Evolutionary conservation across 2,329 filamentous ascomycete species (phyloP), one percentile per base, ranked within the genome.

Genomic region (Ophiostoma sp.): DNA sequence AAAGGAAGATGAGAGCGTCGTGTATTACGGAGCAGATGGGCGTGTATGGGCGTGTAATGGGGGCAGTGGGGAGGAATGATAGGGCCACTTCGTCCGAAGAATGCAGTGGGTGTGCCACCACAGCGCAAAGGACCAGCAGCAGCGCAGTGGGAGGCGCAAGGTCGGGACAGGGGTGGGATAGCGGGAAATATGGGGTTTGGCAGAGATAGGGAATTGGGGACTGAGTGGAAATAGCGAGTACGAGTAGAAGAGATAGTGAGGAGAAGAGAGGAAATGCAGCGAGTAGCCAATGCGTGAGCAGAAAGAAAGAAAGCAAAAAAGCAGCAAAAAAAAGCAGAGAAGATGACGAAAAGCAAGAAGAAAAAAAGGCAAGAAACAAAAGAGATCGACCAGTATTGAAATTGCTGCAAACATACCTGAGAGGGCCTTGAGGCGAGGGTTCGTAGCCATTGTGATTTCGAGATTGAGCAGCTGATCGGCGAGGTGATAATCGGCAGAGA

Each of bases 351-450:
- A n/a, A n/a, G n/a, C n/a, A n/a, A n/a, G n/a, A n/a, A 48, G 17
- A 15, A 20, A 48, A 74, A 72, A 74, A 75, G 74, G 71, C 73
- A 73, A 70, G 57, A 69, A 57, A 67, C 20, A 33, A 67, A 23
- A 17, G 39, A 39, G 27, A 68, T 60, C 39, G n/a, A 11, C 39
- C 11, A 41, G 10, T 41, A 65, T 39, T 33, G 48, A 35, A 68
- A 68, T 31, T 52, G 65, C 36, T 60, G 17, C 23, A 73, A 76
- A 84, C 85, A 80, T 80, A 87, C 85, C 85, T 84, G 84, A 86
- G 78, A 87, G 82, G 79, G 86, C 82, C 81, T 83, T 86, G 79
- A 85, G 82, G 80, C 85, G 84, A 80, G 85, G 84, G 79, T 85
- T 81, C 78, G 83, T 80, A 79, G 84, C 85, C 85, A 87, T 87